Conservation (phyloP, 768 basidiomycete species). For the Mrakia blollopis region DNA sequence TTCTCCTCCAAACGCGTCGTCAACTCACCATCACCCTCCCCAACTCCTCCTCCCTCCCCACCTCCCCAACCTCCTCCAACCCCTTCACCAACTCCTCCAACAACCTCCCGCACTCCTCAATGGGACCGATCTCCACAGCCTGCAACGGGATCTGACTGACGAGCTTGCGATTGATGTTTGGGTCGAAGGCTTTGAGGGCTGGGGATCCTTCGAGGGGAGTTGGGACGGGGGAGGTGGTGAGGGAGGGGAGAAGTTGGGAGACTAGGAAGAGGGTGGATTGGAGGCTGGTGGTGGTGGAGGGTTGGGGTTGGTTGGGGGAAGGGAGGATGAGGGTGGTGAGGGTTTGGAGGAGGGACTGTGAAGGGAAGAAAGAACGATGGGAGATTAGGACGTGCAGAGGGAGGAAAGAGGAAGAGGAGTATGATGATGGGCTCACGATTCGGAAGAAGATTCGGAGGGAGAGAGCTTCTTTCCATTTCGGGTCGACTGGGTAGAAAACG, state of each 20-base stretch:
- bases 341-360: slow-evolving; percentile 32
- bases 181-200: slow-evolving; percentile 38
- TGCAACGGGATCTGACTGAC: slow-evolving; percentile 43
- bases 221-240: slow-evolving; percentile 5
- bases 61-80: slow-evolving; percentile 28
- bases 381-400: not conserved
- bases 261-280: slow-evolving; percentile 6
- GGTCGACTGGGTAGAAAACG: slow-evolving; percentile 24
- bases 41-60: not conserved
- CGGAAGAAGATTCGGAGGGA: slow-evolving; percentile 36
- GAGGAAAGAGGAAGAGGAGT: not conserved
- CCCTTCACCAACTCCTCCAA: slow-evolving; percentile 34
- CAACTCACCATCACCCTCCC: not conserved
- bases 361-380: not conserved
- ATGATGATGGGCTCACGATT: slow-evolving; percentile 33
- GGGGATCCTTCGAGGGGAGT: slow-evolving; percentile 21
- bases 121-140: slow-evolving; percentile 31
- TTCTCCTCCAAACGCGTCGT: too few relatives aligned
- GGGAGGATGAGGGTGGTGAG: slow-evolving; percentile 29
- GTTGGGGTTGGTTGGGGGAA: too few relatives aligned
- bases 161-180: slow-evolving; percentile 36
- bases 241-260: slow-evolving; percentile 3
- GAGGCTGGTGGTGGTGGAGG: slow-evolving; percentile 2
- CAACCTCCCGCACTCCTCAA: slow-evolving; percentile 29
- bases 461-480: slow-evolving; percentile 34